Evolutionary conservation across 2,329 filamentous ascomycete genomes (phyloP), one percentile per base, ranked within the genome.

Genomic region (Bertia moriformis): DNA sequence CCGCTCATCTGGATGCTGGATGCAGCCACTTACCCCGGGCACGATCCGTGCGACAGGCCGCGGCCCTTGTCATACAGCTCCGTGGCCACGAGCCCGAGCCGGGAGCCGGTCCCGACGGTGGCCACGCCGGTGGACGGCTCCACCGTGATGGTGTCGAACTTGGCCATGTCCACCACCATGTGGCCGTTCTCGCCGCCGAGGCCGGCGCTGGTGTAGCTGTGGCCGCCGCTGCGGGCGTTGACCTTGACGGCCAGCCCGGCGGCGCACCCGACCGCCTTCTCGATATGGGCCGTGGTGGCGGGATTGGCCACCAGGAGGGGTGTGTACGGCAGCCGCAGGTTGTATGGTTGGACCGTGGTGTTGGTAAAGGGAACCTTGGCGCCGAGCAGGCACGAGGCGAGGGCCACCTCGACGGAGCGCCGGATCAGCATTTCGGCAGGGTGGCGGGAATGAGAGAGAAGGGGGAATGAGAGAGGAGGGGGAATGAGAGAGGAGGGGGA

Each of bases 201-300:
- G 39, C 60, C 61, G 43, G 58, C 60, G 10, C 59, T 61, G 15
- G 61, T 63, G 46, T 67, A 69, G 4, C 61, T 66, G 45, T 69
- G 66, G n/a, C 66, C 66, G 22, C 65, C 66, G 24, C 57, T 55
- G 44, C 61, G 62, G 14, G 63, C 59, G 19, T 62, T 61, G 2
- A 67, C 63, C 47, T 63, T 64, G 39, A 63, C 51, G 5, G 51
- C 51, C 17, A 53, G 47, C 41, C 58, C 44, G n/a, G 48, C 47
- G 27, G 63, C 65, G 46, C 65, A 68, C 17, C 55, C 46, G 12
- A 69, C 57, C 5, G 63, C 61, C 41, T 56, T 55, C 38, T 60
- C 56, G 20, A 67, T 58, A 40, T 67, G 58, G 35, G 61, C 56
- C 33, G 51, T 49, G 12, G 58, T 63, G 4, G 49, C 57, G 5